Evolutionary conservation across 805 yeast genomes (phyloP), one percentile per base, ranked within the genome.

Genomic region (Candida anglica): DNA sequence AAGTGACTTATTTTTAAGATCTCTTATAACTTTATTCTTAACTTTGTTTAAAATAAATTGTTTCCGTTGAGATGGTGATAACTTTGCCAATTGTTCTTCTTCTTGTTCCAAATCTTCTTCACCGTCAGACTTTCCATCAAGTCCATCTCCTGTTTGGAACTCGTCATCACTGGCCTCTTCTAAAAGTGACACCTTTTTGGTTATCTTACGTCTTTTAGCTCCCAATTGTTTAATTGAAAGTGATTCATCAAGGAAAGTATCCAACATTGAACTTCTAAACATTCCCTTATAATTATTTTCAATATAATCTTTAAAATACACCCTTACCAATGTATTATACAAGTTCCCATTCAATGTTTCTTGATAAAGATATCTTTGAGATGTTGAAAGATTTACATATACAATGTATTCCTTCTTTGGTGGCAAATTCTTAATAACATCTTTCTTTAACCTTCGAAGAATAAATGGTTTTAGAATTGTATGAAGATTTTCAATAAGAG

Each of bases 391-490:
- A 3, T 81, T 75, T 5, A 86, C 75, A 55, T 85, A 87, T 2
- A 91, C 67, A 27, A 86, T 73, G 49, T 87, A 91, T 57, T 91
- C 98, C 41, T 93, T 78, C 57, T 93, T 93, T 1, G 91, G 84
- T 1, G 97, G 98, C 36, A 93, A 63, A 26, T 71, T 70, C 19
- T 67, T 69, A 3, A 84, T 65, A 1, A 86, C 96, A 36, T 77
- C 81, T 34, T 69, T 73, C 52, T 91, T 91, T 53, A 91, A 61
- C 38, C 98, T 69, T 48, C 98, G 70, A 28, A 91, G 66, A 16
- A 91, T 57, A 47, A 93, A 91, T 0, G 98, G 98, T 47, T 87
- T 80, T 42, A 91, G 63, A 34, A 93, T 88, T 0, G 93, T 79
- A 53, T 91, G 98, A 39, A 91, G 63, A 48, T 85, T 88, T 15